Conservation (phyloP, 345 rosid species). For the Murraya paniculata region DNA sequence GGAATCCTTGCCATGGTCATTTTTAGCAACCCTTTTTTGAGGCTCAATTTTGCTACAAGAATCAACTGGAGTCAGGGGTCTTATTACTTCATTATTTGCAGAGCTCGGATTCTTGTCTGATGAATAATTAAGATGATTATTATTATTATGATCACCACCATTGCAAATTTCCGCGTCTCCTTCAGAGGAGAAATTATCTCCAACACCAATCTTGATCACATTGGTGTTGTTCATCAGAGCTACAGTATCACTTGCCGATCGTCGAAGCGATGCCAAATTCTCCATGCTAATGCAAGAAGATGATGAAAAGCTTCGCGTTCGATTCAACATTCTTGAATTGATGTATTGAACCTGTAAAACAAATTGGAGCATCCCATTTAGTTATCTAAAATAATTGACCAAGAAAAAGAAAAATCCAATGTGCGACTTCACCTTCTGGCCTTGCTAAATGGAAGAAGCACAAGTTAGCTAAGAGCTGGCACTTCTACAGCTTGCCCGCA, state of each 20-base stretch:
- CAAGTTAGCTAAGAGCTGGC: background rate
- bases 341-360: background rate
- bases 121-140: background rate
- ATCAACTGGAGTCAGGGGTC: background rate
- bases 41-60: background rate
- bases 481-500: background rate
- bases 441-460: background rate
- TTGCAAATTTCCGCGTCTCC: background rate
- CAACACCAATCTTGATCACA: background rate
- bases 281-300: background rate
- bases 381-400: background rate
- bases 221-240: background rate
- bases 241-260: background rate
- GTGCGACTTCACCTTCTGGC: background rate
- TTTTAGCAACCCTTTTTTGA: background rate
- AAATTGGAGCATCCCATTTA: background rate
- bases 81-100: background rate
- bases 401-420: background rate
- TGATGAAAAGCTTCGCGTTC: background rate
- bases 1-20: background rate
- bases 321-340: background rate
- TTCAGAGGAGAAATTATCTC: background rate
- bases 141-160: background rate
- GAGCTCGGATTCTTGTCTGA: background rate
- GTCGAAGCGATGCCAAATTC: background rate